Percentiles rank a stretch among this genome's conserved stretches.
These are phyloP conservation scores for Leccinum ochraceum DNA, from an alignment of 768 basidiomycete species.

Conservation along the genomic window DNA sequence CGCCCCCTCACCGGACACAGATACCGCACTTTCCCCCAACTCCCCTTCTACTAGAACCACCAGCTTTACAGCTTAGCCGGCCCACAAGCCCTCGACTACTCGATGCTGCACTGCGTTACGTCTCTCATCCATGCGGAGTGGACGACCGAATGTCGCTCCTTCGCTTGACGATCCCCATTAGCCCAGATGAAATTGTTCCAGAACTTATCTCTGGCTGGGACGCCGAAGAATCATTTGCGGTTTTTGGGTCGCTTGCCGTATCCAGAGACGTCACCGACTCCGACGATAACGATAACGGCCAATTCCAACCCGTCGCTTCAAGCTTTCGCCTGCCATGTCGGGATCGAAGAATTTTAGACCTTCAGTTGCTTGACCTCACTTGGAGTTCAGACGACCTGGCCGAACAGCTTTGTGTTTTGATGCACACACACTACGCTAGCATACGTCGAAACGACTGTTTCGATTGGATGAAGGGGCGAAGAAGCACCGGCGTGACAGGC, in stretches of 20 bases:
- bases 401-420: conserved; percentile 78
- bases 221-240: conserved; percentile 24
- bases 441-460: conserved; percentile 78
- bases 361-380: conserved; percentile 34
- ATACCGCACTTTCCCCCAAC: neutral
- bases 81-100: neutral
- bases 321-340: neutral
- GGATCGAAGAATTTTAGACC: neutral
- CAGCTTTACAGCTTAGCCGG: neutral
- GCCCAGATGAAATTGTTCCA: conserved; percentile 20
- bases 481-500: conserved; percentile 41
- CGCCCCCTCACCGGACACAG: conserved; percentile 14
- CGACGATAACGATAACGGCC: conserved; percentile 2
- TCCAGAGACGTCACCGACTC: conserved; percentile 2
- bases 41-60: neutral
- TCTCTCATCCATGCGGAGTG: conserved; percentile 38
- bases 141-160: conserved; percentile 40
- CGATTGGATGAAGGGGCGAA: conserved; percentile 48
- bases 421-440: conserved; percentile 66
- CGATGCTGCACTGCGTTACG: conserved; percentile 17
- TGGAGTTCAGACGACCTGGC: conserved; percentile 72
- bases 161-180: conserved; percentile 40
- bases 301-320: conserved; percentile 5
- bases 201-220: conserved; percentile 35
- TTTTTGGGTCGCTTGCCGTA: neutral